Evolutionary conservation across 257 asterid genomes (phyloP).

Genomic region (Penstemon barbatus): DNA sequence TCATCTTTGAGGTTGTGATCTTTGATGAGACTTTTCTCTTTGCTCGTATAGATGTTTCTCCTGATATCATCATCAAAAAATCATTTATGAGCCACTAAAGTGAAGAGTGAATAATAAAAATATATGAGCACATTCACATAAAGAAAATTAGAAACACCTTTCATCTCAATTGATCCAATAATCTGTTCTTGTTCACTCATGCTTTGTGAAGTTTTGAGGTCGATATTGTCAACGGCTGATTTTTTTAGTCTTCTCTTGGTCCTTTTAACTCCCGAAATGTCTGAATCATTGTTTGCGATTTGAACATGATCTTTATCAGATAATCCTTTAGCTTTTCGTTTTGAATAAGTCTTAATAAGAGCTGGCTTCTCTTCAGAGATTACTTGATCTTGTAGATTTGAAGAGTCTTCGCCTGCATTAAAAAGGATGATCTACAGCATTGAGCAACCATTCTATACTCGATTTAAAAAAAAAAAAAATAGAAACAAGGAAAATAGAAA

Average conservation of each 20-base stretch:
- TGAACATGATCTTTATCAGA: slow-evolving; percentile 33
- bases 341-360: slow-evolving; percentile 29
- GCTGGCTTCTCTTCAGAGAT: slow-evolving; percentile 32
- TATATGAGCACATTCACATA: neutral
- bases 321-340: slow-evolving; percentile 38
- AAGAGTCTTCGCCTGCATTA: slow-evolving; percentile 39
- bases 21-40: slow-evolving; percentile 47
- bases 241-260: slow-evolving; percentile 40
- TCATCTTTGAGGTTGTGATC: slow-evolving; percentile 33
- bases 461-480: neutral
- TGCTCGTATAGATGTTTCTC: slow-evolving; percentile 39
- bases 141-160: slow-evolving; percentile 46
- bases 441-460: slow-evolving; percentile 10
- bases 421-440: slow-evolving; percentile 15
- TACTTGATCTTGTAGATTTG: slow-evolving; percentile 29
- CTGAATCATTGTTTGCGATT: slow-evolving; percentile 16
- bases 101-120: slow-evolving; percentile 5
- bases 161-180: slow-evolving; percentile 37
- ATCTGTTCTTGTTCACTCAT: slow-evolving; percentile 41
- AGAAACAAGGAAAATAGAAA: neutral
- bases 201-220: slow-evolving; percentile 23
- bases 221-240: slow-evolving; percentile 32
- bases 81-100: slow-evolving; percentile 17
- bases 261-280: slow-evolving; percentile 38
- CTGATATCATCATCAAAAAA: slow-evolving; percentile 29